phyloP scores from a whole-genome alignment of 208 protist species.

The Wallacemonas collosoma region DNA sequence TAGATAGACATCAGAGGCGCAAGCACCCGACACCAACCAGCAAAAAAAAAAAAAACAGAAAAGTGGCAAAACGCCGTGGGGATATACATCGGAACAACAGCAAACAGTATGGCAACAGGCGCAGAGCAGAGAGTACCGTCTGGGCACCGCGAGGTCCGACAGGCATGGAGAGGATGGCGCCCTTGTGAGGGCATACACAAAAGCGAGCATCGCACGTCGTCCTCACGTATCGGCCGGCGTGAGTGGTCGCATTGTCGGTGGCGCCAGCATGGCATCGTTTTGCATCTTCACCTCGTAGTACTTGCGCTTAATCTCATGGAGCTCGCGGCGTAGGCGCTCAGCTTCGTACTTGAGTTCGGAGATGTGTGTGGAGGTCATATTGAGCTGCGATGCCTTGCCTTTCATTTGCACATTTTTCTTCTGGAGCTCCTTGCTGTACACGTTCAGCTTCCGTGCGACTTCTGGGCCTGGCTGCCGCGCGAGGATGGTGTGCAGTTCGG shows the following conservation, averaged over 20 bases:
- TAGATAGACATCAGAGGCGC: background rate
- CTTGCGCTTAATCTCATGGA: conserved; percentile 94
- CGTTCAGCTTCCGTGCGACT: conserved; percentile 94
- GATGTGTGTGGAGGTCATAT: conserved; percentile 86
- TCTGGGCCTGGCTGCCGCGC: conserved; percentile 95
- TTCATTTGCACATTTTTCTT: conserved; percentile 95
- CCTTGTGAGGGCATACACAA: background rate
- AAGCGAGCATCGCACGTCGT: background rate
- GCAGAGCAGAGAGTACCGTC: too few species aligned
- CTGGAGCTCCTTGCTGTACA: conserved; percentile 92
- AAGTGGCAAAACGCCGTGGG: too few species aligned
- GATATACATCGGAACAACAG: too few species aligned
- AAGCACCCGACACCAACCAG: background rate
- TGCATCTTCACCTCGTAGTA: conserved; percentile 94
- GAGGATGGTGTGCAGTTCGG: conserved; percentile 94
- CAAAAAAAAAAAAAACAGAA: too few species aligned
- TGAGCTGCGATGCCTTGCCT: conserved; percentile 86
- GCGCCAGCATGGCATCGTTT: conserved; percentile 46
- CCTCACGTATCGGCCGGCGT: background rate
- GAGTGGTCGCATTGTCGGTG: background rate
- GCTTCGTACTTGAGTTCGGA: conserved; percentile 95
- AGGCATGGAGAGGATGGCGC: background rate
- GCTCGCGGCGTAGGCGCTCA: conserved; percentile 88
- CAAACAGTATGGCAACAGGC: too few species aligned
- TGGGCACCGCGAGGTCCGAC: background rate